Conservation (phyloP, 1,139 yeast species). For the Martiniozyma asiatica region DNA sequence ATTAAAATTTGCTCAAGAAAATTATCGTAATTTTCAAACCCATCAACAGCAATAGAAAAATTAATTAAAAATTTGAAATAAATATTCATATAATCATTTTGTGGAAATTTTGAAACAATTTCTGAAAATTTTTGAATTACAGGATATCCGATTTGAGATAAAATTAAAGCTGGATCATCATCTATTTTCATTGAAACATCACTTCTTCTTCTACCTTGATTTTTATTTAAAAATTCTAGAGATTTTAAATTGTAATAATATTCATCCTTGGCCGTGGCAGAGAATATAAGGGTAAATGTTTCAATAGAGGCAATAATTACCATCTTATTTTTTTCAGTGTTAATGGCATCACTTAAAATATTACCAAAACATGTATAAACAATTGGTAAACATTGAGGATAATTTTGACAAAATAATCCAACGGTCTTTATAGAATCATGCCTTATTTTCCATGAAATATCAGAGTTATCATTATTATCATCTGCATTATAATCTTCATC, state of each 20-base stretch:
- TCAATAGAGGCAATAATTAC: constrained; percentile 31
- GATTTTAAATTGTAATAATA: constrained; percentile 19
- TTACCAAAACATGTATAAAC: constrained; percentile 19
- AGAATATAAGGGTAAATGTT: constrained; percentile 25
- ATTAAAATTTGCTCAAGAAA: constrained; percentile 13
- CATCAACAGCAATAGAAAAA: constrained; percentile 15
- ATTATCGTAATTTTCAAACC: constrained; percentile 11
- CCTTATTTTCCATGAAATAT: constrained; percentile 59
- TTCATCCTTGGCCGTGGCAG: constrained; percentile 16
- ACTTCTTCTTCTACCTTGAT: constrained; percentile 16
- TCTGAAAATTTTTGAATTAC: too few relatives aligned
- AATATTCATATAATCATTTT: constrained; percentile 7
- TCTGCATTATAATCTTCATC: constrained; percentile 27
- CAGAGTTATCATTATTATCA: constrained; percentile 34
- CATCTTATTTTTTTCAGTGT: constrained; percentile 28
- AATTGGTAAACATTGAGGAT: constrained; percentile 23
- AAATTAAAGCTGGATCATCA: too few relatives aligned
- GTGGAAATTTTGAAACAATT: constrained; percentile 10
- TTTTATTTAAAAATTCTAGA: constrained; percentile 13
- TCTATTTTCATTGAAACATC: constrained; percentile 20
- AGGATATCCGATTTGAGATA: too few relatives aligned
- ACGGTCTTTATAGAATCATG: constrained; percentile 39
- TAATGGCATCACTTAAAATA: constrained; percentile 20
- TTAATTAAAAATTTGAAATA: constrained; percentile 15
- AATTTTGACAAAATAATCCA: constrained; percentile 27